phyloP scores from a whole-genome alignment of 192 early-diverging fungal species.

The Coemansia nantahalensis region DNA sequence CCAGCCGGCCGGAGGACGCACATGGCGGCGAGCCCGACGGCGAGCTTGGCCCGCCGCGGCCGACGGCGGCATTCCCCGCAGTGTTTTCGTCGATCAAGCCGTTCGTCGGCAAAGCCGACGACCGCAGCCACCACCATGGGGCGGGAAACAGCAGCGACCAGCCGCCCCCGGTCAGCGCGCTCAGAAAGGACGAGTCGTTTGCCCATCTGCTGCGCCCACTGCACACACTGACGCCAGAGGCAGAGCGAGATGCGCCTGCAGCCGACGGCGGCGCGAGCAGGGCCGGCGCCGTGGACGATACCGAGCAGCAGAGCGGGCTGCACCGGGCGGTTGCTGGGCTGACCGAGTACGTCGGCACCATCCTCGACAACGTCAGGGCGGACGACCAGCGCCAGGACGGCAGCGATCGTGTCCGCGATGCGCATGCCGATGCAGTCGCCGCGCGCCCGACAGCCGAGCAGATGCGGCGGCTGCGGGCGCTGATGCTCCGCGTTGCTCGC shows the following conservation, averaged over 20 bases:
- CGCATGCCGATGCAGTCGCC: constrained; percentile 75
- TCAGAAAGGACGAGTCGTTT: constrained; percentile 37
- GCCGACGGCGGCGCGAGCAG: neutral
- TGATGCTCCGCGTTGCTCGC: constrained; percentile 66
- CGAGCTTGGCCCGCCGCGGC: neutral
- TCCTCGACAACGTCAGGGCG: constrained; percentile 76
- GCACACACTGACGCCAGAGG: constrained; percentile 23
- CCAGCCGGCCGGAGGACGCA: no score
- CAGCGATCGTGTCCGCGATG: constrained; percentile 78
- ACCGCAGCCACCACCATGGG: constrained; percentile 9
- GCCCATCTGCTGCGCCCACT: constrained; percentile 37
- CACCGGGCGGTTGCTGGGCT: constrained; percentile 76
- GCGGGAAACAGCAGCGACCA: constrained; percentile 3
- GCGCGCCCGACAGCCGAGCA: constrained; percentile 80
- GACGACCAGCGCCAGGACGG: constrained; percentile 85
- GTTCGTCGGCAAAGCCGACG: constrained; percentile 34
- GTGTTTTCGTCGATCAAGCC: constrained; percentile 47
- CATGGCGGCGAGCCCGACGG: no score
- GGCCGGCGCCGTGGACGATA: constrained; percentile 68
- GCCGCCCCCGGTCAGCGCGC: neutral
- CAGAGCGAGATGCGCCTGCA: constrained; percentile 16
- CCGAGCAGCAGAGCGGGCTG: constrained; percentile 76
- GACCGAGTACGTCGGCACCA: constrained; percentile 81
- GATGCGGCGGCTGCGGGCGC: constrained; percentile 77
- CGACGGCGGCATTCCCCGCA: constrained; percentile 23